Conservation (phyloP, 2,329 filamentous ascomycete genomes). For the Emericellopsis cladophorae region DNA sequence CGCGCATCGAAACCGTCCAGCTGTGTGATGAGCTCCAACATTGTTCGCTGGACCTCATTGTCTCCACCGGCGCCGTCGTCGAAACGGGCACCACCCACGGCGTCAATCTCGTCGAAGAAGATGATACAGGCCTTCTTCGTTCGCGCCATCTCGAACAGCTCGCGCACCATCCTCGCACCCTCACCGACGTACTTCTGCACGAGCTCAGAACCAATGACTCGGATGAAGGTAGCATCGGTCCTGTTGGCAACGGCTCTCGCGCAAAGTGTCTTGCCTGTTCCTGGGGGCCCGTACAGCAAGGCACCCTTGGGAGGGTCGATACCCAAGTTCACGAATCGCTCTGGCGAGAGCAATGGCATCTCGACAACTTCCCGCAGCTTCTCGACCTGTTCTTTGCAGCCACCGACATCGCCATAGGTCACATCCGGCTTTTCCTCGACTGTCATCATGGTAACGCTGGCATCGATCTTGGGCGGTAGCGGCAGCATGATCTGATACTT, state of each 20-base stretch:
- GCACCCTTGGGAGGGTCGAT: constrained; percentile 98
- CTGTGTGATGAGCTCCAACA: constrained; percentile 96
- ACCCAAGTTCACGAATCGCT: constrained; percentile 95
- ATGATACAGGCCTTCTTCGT: constrained; percentile 99
- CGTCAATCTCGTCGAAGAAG: constrained; percentile 93
- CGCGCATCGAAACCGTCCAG: constrained; percentile 91
- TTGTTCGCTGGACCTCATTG: constrained; percentile 95
- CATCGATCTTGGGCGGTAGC: constrained; percentile 94
- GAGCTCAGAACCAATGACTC: constrained; percentile 93
- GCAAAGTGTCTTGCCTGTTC: constrained; percentile 98
- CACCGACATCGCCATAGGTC: constrained; percentile 96
- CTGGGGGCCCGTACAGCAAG: constrained; percentile 88
- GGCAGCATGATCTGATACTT: constrained; percentile 99
- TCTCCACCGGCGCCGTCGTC: constrained; percentile 94
- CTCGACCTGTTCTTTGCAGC: constrained; percentile 99
- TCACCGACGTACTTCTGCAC: constrained; percentile 99
- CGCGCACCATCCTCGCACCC: constrained; percentile 94
- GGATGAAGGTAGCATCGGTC: constrained; percentile 96
- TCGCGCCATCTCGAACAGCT: constrained; percentile 97
- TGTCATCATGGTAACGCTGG: constrained; percentile 99
- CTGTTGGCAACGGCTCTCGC: constrained; percentile 94
- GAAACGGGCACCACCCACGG: constrained; percentile 88
- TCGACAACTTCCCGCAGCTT: constrained; percentile 97
- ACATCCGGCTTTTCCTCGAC: constrained; percentile 99
- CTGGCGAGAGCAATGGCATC: constrained; percentile 91